Evolutionary conservation across 2,329 filamentous ascomycete species (phyloP), one percentile per base, ranked within the genome.

Genomic region (Penicillium sp.): DNA sequence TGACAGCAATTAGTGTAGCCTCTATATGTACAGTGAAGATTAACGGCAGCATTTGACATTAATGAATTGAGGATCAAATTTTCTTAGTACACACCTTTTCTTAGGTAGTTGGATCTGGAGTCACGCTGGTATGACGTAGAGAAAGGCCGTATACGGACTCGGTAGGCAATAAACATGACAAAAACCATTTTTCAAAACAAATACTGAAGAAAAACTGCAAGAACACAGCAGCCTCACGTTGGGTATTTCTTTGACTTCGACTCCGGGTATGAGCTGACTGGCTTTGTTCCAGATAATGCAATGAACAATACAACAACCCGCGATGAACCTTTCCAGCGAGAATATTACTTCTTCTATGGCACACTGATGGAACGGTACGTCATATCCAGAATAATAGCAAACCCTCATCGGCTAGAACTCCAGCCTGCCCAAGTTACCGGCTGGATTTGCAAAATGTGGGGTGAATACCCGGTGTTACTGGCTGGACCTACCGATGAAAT

Each of bases 1-100:
- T 63, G 87, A 90, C 68, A 88, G 85, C 44, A 81, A 84, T 48
- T 87, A 75, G 50, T 22, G 3, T 27, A 16, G 13, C 6, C 9
- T 14, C 27, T 47, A 6, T n/a, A 16, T 29, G 4, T 27, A 29
- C 24, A 26, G 33, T 29, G 27, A 11, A 29, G 27, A 11, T 29
- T 29, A 29, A 29, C 27, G 27, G 27, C 3, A 29, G 27, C 2
- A 29, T 29, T 29, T 10, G 35, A 37, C 3, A 26, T n/a, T 49
- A 29, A 29, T 29, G 39, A 27, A 58, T n/a, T 31, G 13, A 31
- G 10, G 29, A 31, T 31, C 4, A 4, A 31, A 14, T 5, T 4
- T 14, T 14, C 4, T 31, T 14, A 37, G 1, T 16, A 19, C 35
- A 10, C 35, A 2, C n/a, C 6, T 9, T n/a, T 37, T 10, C 35